Conservation (phyloP, 495 filamentous ascomycete species). For the Xylaria acuta region DNA sequence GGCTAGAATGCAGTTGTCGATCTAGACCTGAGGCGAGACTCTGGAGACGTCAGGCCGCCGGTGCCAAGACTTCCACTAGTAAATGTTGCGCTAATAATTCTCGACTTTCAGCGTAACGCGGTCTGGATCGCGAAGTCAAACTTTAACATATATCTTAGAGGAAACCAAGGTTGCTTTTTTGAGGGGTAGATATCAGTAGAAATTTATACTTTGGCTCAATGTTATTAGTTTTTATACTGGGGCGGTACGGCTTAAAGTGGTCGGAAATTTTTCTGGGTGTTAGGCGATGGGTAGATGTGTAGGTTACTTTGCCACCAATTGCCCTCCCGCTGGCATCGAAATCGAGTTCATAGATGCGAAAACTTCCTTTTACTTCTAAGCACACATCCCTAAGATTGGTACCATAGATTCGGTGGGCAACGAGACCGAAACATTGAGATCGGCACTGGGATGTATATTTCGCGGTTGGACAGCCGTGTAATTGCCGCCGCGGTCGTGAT, state of each 20-base stretch:
- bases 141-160: not conserved
- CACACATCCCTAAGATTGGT: not conserved
- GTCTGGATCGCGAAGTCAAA: not conserved
- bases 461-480: not conserved
- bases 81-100: not conserved
- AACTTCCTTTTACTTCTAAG: not conserved
- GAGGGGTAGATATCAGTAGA: not conserved
- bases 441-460: not conserved
- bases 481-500: not conserved
- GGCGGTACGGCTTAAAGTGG: not conserved
- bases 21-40: slow-evolving; percentile 3
- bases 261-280: not conserved
- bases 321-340: not conserved
- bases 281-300: not conserved
- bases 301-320: not conserved
- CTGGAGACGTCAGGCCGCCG: not conserved
- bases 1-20: not conserved
- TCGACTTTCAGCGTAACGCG: not conserved
- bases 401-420: not conserved
- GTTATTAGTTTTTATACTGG: not conserved
- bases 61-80: not conserved
- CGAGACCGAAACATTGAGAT: not conserved
- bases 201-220: not conserved
- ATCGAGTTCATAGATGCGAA: not conserved
- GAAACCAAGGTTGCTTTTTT: not conserved